These are phyloP conservation scores for Maudiozyma turicensis DNA, from an alignment of 805 yeast genomes.

Conservation along the genomic window DNA sequence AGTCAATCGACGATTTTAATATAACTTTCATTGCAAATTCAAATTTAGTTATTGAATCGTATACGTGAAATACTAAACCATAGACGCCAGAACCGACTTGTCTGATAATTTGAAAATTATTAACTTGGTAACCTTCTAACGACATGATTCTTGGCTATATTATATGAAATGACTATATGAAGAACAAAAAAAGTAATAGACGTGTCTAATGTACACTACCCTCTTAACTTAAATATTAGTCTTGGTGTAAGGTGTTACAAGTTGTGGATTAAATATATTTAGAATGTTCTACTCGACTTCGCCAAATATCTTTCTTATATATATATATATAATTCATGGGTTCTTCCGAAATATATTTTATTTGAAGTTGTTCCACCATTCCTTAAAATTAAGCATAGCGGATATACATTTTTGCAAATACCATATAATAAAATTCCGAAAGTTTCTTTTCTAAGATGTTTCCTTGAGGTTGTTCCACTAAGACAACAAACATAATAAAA, in stretches of 20 bases:
- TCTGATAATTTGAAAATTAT: conserved; percentile 18
- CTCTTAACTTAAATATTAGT: no score
- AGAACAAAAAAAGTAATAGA: background rate
- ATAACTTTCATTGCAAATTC: conserved; percentile 67
- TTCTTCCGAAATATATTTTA: no score
- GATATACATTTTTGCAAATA: background rate
- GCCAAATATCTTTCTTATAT: no score
- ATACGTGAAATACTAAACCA: conserved; percentile 68
- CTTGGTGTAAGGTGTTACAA: no score
- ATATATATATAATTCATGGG: no score
- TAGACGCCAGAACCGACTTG: conserved; percentile 72
- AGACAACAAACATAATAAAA: no score
- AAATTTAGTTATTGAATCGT: conserved; percentile 39
- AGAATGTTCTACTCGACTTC: no score
- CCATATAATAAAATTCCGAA: background rate
- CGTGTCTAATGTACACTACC: no score
- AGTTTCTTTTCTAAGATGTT: background rate
- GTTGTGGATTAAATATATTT: no score
- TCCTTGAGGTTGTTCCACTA: background rate
- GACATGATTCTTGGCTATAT: conserved; percentile 2
- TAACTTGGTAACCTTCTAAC: conserved; percentile 19
- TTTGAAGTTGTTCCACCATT: no score
- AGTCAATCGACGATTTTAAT: conserved; percentile 32
- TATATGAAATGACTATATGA: background rate
- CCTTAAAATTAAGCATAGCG: no score